Conservation (phyloP, 768 basidiomycete genomes). For the Russula lepida region DNA sequence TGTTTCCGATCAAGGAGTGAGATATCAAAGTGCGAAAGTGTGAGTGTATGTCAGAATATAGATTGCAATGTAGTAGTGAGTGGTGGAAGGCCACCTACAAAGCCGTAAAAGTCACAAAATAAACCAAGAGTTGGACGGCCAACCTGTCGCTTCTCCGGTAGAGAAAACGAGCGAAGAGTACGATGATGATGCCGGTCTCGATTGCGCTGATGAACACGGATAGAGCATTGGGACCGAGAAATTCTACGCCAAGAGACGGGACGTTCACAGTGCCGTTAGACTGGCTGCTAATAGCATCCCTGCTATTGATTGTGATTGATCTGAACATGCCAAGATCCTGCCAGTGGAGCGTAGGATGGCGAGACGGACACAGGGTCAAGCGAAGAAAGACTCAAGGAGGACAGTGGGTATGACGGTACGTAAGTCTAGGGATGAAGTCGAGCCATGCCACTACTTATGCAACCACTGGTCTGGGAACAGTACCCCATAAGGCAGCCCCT, state of each 20-base stretch:
- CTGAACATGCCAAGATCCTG: background rate
- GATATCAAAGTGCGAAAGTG: background rate
- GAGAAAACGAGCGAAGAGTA: constrained; percentile 23
- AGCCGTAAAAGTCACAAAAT: constrained; percentile 22
- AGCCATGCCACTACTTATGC: background rate
- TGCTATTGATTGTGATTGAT: background rate
- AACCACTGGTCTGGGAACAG: background rate
- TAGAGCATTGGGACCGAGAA: constrained; percentile 23
- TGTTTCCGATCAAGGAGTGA: background rate
- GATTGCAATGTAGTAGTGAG: background rate
- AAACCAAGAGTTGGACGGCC: constrained; percentile 21
- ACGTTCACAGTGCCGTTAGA: background rate
- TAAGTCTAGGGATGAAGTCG: background rate
- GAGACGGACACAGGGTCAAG: background rate
- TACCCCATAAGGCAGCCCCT: background rate
- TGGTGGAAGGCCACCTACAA: constrained; percentile 16
- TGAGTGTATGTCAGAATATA: background rate
- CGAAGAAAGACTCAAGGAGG: too few species aligned
- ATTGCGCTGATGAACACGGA: constrained; percentile 21
- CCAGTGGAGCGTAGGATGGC: background rate
- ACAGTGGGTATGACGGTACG: background rate
- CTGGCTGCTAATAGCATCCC: background rate
- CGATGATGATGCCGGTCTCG: constrained; percentile 24
- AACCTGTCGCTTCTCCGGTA: constrained; percentile 17
- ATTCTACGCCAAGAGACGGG: background rate